Evolutionary conservation across 106 monocot genomes (phyloP), one percentile per base, ranked within the genome.

Genomic region (Narthecium ossifragum): DNA sequence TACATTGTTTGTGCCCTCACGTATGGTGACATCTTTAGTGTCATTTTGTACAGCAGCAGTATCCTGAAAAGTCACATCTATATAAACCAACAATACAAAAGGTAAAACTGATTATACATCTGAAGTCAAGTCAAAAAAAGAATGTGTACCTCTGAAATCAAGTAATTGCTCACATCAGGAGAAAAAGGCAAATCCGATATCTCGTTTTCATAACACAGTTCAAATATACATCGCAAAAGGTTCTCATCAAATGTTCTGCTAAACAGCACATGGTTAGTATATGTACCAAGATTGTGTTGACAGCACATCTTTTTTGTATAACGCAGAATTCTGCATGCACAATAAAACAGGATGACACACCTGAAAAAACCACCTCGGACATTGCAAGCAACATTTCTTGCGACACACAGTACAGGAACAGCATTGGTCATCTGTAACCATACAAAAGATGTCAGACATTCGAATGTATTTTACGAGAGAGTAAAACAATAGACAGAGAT

Each of bases 321-420:
- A 13, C 34, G 59, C 46, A n/a, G n/a, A n/a, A n/a, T n/a, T n/a
- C n/a, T n/a, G n/a, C n/a, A n/a, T n/a, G n/a, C n/a, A n/a, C n/a
- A n/a, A n/a, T n/a, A n/a, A n/a, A n/a, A n/a, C n/a, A n/a, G n/a
- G n/a, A n/a, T 64, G 23, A 70, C 72, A 49, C 59, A 87, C 92
- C 60, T 88, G 78, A 93, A 93, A 53, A 93, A 93, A 24, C 85
- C 82, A 64, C 89, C 89, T 68, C 89, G 76, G 31, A 93, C 88
- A 78, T 86, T 93, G 80, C 93, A 89, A 47, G 93, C 93, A 64
- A 93, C 93, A 68, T 93, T 93, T 72, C 93, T 82, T 34, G 93
- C 93, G 37, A 93, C 93, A 65, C 93, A 93, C 17, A 93, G 62
- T 8, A 93, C 80, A 22, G 93, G 89, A 51, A 93, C 82, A 55